Conservation (phyloP, 495 filamentous ascomycete species). For the Neurospora terricola region DNA sequence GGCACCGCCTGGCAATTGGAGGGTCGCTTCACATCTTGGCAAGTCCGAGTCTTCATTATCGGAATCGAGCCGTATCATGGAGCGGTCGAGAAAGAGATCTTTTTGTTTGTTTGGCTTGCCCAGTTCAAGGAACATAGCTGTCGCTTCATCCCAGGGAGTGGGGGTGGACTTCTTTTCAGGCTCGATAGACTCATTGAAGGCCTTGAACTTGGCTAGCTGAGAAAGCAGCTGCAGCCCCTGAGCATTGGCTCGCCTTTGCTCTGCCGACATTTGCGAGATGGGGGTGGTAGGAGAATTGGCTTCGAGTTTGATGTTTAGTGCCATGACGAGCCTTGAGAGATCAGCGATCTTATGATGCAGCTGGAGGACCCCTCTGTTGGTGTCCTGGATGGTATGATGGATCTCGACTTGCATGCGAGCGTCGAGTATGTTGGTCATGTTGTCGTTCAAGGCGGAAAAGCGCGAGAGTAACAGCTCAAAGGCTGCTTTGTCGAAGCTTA, state of each 20-base stretch:
- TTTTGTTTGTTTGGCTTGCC: constrained; percentile 18
- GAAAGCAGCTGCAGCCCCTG: constrained; percentile 26
- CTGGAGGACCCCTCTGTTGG: constrained; percentile 35
- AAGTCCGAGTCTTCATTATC: constrained; percentile 18
- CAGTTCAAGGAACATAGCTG: constrained; percentile 24
- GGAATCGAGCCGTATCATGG: constrained; percentile 19
- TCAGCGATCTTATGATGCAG: constrained; percentile 33
- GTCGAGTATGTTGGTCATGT: constrained; percentile 36
- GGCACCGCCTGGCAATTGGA: constrained; percentile 13
- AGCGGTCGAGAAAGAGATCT: constrained; percentile 22
- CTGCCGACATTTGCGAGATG: constrained; percentile 16
- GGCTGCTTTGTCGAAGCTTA: constrained; percentile 32
- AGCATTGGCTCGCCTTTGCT: constrained; percentile 22
- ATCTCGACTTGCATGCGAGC: constrained; percentile 35
- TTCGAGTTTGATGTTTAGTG: constrained; percentile 25
- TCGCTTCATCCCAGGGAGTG: constrained; percentile 18
- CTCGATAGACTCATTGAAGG: constrained; percentile 36
- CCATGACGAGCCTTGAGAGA: constrained; percentile 30
- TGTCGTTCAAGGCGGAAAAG: constrained; percentile 34
- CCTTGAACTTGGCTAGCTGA: constrained; percentile 38
- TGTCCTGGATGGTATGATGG: constrained; percentile 32
- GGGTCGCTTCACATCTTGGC: constrained; percentile 26
- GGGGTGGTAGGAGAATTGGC: constrained; percentile 7
- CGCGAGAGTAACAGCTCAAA: constrained; percentile 31
- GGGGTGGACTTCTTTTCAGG: constrained; percentile 8